Evolutionary conservation across 257 asterid genomes (phyloP).

Genomic region (Gardenia jasminoides): DNA sequence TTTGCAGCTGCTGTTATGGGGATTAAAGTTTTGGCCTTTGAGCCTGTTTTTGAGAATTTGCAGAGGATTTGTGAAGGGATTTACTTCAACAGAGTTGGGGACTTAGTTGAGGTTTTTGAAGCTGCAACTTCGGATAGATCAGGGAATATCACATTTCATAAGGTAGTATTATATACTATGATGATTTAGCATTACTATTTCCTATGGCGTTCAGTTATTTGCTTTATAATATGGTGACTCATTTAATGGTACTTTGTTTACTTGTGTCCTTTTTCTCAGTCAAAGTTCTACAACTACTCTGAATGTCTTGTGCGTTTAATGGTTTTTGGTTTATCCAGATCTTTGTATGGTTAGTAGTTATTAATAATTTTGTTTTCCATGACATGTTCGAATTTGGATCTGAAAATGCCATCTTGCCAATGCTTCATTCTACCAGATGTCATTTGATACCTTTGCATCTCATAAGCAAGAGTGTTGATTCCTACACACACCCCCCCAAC

Average conservation of each 20-base stretch:
- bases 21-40: conserved; percentile 83
- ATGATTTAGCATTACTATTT: neutral
- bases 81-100: conserved; percentile 77
- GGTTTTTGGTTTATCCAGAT: neutral
- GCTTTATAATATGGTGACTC: conserved; percentile 1
- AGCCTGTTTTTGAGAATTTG: conserved; percentile 96
- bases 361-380: neutral
- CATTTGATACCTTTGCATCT: neutral
- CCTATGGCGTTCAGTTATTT: neutral
- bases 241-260: neutral
- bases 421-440: neutral
- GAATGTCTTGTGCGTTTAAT: neutral
- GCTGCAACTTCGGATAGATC: conserved; percentile 80
- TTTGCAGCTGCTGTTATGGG: conserved; percentile 99
- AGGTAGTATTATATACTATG: conserved; percentile 39
- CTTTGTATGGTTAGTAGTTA: neutral
- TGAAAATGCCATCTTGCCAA: neutral
- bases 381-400: neutral
- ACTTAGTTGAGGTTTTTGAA: conserved; percentile 68
- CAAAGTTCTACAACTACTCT: neutral
- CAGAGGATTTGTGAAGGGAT: conserved; percentile 94
- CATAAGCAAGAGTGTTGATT: neutral
- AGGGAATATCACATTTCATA: conserved; percentile 86
- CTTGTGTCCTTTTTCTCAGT: neutral
- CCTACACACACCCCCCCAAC: too few species aligned